Evolutionary conservation across 75 land plant species (phyloP).

Genomic region (Gnetum montanum): DNA sequence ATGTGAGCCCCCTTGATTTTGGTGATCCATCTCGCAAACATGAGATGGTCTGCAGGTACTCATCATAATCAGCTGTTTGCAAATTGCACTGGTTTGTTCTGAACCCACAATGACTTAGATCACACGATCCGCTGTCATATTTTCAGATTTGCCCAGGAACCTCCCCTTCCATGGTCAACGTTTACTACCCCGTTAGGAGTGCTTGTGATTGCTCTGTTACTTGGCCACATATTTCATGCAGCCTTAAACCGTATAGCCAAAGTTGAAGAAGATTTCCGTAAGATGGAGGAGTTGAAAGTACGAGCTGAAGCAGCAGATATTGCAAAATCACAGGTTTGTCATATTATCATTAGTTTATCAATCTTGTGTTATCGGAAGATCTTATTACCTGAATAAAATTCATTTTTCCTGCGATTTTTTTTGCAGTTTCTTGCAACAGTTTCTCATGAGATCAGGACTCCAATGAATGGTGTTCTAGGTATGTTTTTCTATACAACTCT

Average conservation of each 20-base stretch:
- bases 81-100: conserved; percentile 1
- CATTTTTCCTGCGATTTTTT: conserved; percentile 1
- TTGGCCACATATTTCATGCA: conserved; percentile 58
- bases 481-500: not conserved
- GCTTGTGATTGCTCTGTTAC: conserved; percentile 47
- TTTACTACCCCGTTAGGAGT: conserved; percentile 41
- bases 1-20: conserved; percentile 57
- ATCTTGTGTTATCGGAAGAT: no score
- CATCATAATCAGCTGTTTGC: not conserved
- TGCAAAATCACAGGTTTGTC: conserved; percentile 78
- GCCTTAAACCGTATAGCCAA: conserved; percentile 57
- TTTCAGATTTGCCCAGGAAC: conserved; percentile 53
- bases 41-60: conserved; percentile 81
- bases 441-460: conserved; percentile 97
- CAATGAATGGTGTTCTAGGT: conserved; percentile 99
- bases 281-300: conserved; percentile 68
- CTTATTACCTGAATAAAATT: no score
- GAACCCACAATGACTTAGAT: no score
- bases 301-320: conserved; percentile 83
- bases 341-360: no score
- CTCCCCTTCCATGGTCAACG: conserved; percentile 56
- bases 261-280: conserved; percentile 62
- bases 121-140: not conserved
- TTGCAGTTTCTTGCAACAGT: conserved; percentile 93
- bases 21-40: conserved; percentile 80